These are phyloP conservation scores for Candida mattraensis DNA, from an alignment of 805 yeast genomes.

Conservation along the genomic window DNA sequence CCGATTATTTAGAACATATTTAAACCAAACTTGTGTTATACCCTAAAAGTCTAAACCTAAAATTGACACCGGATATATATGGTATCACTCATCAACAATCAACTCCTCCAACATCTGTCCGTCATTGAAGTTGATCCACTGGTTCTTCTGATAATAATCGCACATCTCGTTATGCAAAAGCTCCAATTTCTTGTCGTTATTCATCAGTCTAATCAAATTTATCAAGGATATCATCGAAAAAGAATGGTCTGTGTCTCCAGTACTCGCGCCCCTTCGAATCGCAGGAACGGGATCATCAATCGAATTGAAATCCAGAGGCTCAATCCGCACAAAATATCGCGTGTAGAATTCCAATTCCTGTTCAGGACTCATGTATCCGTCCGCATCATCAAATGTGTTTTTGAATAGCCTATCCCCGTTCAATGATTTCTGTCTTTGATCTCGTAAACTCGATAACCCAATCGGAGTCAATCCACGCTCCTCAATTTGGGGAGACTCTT, in stretches of 20 bases:
- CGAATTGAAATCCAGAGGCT: conserved; percentile 25
- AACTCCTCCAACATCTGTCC: conserved; percentile 12
- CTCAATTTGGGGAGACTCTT: no score
- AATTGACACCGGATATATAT: not conserved
- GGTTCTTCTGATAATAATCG: conserved; percentile 17
- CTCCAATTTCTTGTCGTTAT: conserved; percentile 11
- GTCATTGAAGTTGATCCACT: conserved; percentile 17
- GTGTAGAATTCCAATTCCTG: conserved; percentile 43
- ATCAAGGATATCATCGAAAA: conserved; percentile 21
- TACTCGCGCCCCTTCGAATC: conserved; percentile 17
- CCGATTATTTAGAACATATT: conserved; percentile 2
- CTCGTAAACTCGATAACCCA: not conserved
- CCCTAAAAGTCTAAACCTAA: no score
- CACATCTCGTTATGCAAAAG: conserved; percentile 13
- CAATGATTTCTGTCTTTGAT: conserved; percentile 2
- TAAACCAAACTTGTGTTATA: not conserved
- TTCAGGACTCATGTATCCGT: conserved; percentile 41
- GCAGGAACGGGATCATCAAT: conserved; percentile 26
- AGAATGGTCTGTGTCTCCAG: conserved; percentile 27
- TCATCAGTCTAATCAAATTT: conserved; percentile 13
- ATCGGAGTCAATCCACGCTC: no score
- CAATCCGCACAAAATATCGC: conserved; percentile 23
- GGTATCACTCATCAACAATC: conserved; percentile 11
- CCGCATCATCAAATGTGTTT: conserved; percentile 27
- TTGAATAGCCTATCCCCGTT: conserved; percentile 24